Evolutionary conservation across 2,329 filamentous ascomycete species (phyloP).

Genomic region (Zasmidium citrigriseum): DNA sequence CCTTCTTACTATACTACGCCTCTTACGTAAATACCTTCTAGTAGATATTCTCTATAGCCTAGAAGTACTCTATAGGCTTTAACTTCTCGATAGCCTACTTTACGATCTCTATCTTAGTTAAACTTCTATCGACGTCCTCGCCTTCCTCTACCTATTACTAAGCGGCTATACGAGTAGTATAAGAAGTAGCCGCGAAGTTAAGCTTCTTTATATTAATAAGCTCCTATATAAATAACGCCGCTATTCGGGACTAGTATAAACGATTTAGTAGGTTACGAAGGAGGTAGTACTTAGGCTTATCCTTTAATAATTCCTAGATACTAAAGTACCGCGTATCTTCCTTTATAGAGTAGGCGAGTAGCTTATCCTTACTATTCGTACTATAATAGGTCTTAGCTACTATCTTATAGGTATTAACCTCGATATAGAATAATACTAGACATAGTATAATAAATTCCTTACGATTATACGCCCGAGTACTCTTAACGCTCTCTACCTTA

Average conservation of each 20-base stretch:
- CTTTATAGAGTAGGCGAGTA: background rate
- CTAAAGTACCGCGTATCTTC: background rate
- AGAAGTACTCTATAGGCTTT: background rate
- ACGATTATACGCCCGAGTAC: background rate
- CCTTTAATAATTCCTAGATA: background rate
- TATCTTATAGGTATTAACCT: background rate
- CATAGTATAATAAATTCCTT: background rate
- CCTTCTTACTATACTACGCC: constrained; percentile 1
- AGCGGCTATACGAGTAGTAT: too few species aligned
- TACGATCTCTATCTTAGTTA: background rate
- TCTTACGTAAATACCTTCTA: constrained; percentile 2
- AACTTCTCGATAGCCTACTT: background rate
- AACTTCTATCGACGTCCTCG: too few species aligned
- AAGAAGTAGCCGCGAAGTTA: too few species aligned
- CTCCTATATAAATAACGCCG: background rate
- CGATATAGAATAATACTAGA: background rate
- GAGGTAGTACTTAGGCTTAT: background rate
- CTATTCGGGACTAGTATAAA: background rate
- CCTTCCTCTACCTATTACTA: too few species aligned
- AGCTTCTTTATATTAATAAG: background rate
- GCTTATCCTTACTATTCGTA: background rate
- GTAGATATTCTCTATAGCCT: background rate
- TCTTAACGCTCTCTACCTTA: background rate
- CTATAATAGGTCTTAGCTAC: background rate
- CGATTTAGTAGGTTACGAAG: background rate